Conservation (phyloP, 345 rosid genomes). For the Lepidium aucheri region DNA sequence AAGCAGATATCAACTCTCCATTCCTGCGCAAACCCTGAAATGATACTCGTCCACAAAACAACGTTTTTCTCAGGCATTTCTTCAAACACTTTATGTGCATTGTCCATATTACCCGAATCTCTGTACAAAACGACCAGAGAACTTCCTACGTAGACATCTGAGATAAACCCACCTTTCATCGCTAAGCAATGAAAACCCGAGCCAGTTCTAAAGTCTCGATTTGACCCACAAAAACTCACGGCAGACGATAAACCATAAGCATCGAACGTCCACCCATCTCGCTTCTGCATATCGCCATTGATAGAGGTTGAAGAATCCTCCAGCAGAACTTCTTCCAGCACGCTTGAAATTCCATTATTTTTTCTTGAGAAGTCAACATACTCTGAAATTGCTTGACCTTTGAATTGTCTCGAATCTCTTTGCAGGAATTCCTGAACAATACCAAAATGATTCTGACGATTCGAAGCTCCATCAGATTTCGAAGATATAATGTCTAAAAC, state of each 20-base stretch:
- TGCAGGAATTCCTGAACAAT: constrained; percentile 41
- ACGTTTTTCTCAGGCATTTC: constrained; percentile 83
- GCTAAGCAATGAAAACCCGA: constrained; percentile 54
- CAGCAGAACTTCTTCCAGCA: constrained; percentile 30
- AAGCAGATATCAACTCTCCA: constrained; percentile 56
- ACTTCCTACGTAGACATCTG: constrained; percentile 65
- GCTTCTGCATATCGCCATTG: neutral
- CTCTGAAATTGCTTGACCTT: neutral
- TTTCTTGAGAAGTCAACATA: constrained; percentile 14
- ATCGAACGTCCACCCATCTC: constrained; percentile 20
- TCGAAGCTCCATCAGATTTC: constrained; percentile 6
- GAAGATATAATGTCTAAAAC: constrained; percentile 42
- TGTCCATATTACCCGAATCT: constrained; percentile 32
- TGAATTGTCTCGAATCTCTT: constrained; percentile 26
- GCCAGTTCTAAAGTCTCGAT: constrained; percentile 42
- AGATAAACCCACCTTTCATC: constrained; percentile 41
- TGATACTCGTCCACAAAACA: constrained; percentile 78
- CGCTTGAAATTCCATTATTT: constrained; percentile 9
- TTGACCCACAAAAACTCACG: constrained; percentile 50
- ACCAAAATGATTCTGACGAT: constrained; percentile 40
- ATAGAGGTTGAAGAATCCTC: constrained; percentile 9
- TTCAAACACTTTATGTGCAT: constrained; percentile 51
- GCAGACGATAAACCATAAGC: constrained; percentile 48
- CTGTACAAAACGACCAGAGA: constrained; percentile 50
- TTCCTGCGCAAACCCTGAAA: constrained; percentile 73